Evolutionary conservation across 768 basidiomycete species (phyloP).

Genomic region (Trametes elegans): DNA sequence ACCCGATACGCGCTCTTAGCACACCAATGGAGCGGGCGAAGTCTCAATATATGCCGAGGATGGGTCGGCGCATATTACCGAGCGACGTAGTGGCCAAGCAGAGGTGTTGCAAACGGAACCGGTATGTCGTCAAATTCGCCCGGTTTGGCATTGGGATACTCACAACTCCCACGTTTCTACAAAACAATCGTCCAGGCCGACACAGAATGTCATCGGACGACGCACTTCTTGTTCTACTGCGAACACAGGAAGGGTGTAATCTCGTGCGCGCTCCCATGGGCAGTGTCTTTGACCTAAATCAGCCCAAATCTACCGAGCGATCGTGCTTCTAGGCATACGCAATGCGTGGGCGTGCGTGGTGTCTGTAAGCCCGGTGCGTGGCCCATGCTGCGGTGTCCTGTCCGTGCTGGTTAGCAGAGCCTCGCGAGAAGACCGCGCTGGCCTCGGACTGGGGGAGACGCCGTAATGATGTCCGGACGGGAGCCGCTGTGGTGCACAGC

Average conservation of each 20-base stretch:
- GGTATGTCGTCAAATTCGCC: background rate
- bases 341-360: background rate
- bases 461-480: constrained; percentile 1
- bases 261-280: constrained; percentile 3
- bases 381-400: background rate
- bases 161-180: constrained; percentile 4
- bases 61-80: too few species aligned
- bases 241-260: constrained; percentile 1
- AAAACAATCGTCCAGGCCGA: background rate
- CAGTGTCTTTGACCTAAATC: constrained; percentile 12
- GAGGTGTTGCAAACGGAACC: too few species aligned
- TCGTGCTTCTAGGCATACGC: constrained; percentile 9
- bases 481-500: background rate
- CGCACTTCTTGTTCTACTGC: constrained; percentile 2
- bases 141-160: background rate
- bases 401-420: background rate
- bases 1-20: too few species aligned
- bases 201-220: constrained; percentile 3
- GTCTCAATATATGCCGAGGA: too few species aligned
- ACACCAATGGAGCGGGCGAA: too few species aligned
- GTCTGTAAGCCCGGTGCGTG: constrained; percentile 3
- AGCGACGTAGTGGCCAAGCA: too few species aligned
- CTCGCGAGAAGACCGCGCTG: constrained; percentile 1
- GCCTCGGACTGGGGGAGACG: constrained; percentile 7
- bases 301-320: constrained; percentile 10